A percentile compares a stretch with the other conserved stretches of the same genome.
phyloP scores from a whole-genome alignment of 2,329 filamentous ascomycete species.

The Blastomyces parvus region DNA sequence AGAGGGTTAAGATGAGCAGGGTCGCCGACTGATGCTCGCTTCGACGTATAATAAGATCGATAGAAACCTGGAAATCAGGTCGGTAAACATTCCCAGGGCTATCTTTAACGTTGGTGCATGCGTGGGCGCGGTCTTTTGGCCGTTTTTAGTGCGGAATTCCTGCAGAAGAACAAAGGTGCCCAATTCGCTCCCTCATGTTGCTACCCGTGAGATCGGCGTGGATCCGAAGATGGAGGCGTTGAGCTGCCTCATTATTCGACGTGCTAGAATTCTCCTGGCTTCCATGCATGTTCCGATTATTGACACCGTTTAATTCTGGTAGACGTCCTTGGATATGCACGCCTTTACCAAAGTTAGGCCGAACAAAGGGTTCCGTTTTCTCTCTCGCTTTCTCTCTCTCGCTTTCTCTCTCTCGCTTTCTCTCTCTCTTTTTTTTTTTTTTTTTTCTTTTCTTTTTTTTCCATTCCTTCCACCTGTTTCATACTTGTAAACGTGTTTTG shows the following conservation, averaged over 20 bases:
- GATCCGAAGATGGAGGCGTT: not conserved
- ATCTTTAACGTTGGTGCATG: not conserved
- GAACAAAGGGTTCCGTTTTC: not conserved
- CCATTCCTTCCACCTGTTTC: not conserved
- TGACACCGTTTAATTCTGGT: not conserved
- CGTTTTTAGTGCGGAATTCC: not conserved
- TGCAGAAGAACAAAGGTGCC: conserved; percentile 1
- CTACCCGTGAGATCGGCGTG: not conserved
- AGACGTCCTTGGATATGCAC: conserved; percentile 1
- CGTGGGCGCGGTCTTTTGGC: not conserved
- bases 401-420: not conserved
- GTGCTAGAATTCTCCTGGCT: not conserved
- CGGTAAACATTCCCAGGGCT: not conserved
- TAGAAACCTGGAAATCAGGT: not conserved
- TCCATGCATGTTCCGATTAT: conserved; percentile 1
- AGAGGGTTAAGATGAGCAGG: not conserved
- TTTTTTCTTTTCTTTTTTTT: not conserved
- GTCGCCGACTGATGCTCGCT: not conserved
- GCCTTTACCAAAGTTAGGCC: not conserved
- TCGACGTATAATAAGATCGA: not conserved
- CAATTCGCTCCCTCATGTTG: not conserved
- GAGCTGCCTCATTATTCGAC: not conserved
- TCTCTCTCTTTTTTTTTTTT: no score
- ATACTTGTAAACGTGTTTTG: no score
- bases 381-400: not conserved